These are phyloP conservation scores for Cutaneotrichosporon sp. DNA, from an alignment of 1,284 basidiomycete genomes.

Conservation along the genomic window DNA sequence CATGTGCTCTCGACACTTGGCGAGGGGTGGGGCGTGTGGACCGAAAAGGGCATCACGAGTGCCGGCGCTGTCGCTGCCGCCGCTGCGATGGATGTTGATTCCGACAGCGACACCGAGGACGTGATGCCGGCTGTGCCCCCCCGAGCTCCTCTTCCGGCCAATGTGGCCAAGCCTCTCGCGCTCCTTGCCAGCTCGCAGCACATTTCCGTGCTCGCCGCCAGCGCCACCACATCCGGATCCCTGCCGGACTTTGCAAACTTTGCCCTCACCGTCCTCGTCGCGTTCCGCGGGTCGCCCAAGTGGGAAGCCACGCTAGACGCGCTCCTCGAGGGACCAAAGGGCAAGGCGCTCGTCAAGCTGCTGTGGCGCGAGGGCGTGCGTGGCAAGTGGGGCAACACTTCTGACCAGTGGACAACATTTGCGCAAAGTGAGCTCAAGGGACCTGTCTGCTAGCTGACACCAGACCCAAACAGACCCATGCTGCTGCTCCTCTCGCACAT, in stretches of 20 bases:
- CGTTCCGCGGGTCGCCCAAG: constrained; percentile 55
- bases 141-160: constrained; percentile 19
- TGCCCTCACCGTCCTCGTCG: constrained; percentile 43
- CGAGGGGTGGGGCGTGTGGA: constrained; percentile 44
- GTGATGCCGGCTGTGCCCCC: neutral
- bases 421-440: constrained; percentile 46
- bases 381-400: constrained; percentile 47
- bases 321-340: constrained; percentile 40
- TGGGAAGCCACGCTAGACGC: constrained; percentile 52
- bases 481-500: constrained; percentile 76
- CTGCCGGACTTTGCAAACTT: constrained; percentile 33
- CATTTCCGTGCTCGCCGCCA: constrained; percentile 17
- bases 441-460: constrained; percentile 18
- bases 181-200: constrained; percentile 34
- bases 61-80: neutral
- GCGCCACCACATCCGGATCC: constrained; percentile 9
- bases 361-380: constrained; percentile 68
- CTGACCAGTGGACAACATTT: constrained; percentile 52
- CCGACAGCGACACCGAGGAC: constrained; percentile 26
- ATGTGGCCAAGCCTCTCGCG: constrained; percentile 29
- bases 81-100: constrained; percentile 8
- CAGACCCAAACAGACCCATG: constrained; percentile 55
- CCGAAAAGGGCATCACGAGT: constrained; percentile 22
- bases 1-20: constrained; percentile 26
- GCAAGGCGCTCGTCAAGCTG: constrained; percentile 57